Evolutionary conservation across 352 stramenopile species (phyloP).

Genomic region (Globisporangium rhizosaccharum): DNA sequence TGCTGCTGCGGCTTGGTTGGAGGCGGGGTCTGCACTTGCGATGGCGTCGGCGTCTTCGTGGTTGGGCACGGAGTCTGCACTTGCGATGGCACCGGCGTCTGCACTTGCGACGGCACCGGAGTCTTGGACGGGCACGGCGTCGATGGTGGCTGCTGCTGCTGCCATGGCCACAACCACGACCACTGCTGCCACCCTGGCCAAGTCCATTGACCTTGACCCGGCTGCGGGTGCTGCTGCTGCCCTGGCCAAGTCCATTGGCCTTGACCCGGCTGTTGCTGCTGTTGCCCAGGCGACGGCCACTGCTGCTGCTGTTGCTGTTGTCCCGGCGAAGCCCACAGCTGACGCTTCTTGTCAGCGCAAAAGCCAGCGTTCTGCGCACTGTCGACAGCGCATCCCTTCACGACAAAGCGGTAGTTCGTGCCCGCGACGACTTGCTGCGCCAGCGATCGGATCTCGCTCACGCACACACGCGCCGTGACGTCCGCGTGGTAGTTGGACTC

Average conservation of each 20-base stretch:
- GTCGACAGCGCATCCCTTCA: background rate
- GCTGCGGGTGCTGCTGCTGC: background rate
- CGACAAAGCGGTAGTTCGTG: constrained; percentile 1
- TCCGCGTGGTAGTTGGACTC: constrained; percentile 21
- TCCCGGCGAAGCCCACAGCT: background rate
- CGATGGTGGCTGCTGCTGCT: background rate
- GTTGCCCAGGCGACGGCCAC: background rate
- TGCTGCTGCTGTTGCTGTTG: background rate
- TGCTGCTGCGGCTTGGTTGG: background rate
- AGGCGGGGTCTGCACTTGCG: background rate
- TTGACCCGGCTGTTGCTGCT: background rate
- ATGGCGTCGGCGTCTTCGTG: too few relatives aligned
- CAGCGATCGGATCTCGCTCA: background rate
- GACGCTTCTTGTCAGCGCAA: background rate
- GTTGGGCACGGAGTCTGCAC: too few relatives aligned
- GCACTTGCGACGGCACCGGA: background rate
- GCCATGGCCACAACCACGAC: background rate
- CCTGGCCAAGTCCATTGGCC: background rate
- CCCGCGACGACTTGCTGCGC: background rate
- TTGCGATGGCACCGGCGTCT: background rate
- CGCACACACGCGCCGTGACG: background rate
- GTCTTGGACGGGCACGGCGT: background rate
- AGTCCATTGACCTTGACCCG: background rate
- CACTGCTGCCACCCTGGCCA: background rate
- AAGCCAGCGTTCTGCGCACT: background rate